These are phyloP conservation scores for Starmerella scarabaei DNA, from an alignment of 805 yeast genomes.

Conservation along the genomic window DNA sequence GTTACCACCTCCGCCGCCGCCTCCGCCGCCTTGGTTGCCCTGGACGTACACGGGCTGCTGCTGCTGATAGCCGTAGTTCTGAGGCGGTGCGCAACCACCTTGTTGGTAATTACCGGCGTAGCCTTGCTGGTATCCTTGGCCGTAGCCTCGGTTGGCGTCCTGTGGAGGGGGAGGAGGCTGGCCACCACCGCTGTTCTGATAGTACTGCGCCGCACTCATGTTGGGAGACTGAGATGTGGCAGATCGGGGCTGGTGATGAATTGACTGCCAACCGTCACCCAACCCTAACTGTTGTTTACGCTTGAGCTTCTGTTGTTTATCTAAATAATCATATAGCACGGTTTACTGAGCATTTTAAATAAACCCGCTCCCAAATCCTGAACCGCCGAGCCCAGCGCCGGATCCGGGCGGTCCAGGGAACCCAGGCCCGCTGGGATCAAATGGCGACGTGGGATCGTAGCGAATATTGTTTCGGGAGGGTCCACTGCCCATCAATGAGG, in stretches of 20 bases:
- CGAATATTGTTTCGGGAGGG: slow-evolving; percentile 18
- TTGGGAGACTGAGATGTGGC: background rate
- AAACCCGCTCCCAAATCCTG: slow-evolving; percentile 6
- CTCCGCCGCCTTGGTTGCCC: slow-evolving; percentile 21
- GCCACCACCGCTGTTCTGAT: slow-evolving; percentile 14
- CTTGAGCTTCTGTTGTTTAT: too few species aligned
- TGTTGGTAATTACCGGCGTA: slow-evolving; percentile 18
- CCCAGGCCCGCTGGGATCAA: slow-evolving; percentile 8
- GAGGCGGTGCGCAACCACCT: slow-evolving; percentile 21
- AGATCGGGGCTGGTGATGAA: background rate
- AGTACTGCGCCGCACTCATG: slow-evolving; percentile 18
- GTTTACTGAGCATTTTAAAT: too few species aligned
- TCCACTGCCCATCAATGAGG: slow-evolving; percentile 18
- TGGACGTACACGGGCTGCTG: slow-evolving; percentile 29
- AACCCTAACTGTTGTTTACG: too few species aligned
- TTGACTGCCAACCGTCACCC: too few species aligned
- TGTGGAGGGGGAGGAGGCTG: slow-evolving; percentile 6
- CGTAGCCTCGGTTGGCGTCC: slow-evolving; percentile 14
- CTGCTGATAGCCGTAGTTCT: slow-evolving; percentile 23
- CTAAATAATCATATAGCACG: too few species aligned
- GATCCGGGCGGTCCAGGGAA: slow-evolving; percentile 17
- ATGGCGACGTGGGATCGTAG: slow-evolving; percentile 31
- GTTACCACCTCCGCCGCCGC: slow-evolving; percentile 21
- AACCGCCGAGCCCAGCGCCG: slow-evolving; percentile 15
- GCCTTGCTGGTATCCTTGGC: slow-evolving; percentile 22